Conservation (phyloP, 179 eudicot genomes). For the Patellifolia procumbens region DNA sequence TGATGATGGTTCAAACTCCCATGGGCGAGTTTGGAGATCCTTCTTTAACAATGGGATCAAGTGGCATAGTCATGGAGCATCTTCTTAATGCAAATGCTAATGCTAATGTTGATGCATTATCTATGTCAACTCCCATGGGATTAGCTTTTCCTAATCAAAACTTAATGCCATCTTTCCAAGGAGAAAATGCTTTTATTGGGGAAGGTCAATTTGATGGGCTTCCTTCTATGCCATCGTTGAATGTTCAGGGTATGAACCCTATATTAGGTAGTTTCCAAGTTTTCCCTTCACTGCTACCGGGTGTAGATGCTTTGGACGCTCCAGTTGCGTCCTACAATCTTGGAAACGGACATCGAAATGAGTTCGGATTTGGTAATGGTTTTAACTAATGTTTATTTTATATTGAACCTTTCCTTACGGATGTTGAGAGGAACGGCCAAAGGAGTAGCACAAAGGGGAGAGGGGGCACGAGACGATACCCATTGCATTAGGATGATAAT, state of each 20-base stretch:
- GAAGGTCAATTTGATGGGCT: not conserved
- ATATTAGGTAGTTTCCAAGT: too few species aligned
- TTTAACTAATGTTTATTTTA: not conserved
- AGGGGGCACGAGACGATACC: too few species aligned
- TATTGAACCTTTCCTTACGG: too few species aligned
- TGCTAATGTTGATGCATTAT: not conserved
- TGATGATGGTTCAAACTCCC: conserved; percentile 17
- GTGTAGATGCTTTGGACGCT: not conserved
- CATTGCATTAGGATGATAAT: too few species aligned
- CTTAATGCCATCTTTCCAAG: conserved; percentile 8
- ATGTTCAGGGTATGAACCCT: not conserved
- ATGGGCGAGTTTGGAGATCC: conserved; percentile 6
- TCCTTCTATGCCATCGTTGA: not conserved
- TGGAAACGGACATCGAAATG: conserved; percentile 9
- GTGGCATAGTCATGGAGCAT: conserved; percentile 5
- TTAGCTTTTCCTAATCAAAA: not conserved
- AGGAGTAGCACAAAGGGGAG: too few species aligned
- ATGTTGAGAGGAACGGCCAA: too few species aligned
- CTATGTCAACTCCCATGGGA: not conserved
- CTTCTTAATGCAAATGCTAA: not conserved
- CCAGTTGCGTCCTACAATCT: not conserved
- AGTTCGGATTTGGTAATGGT: conserved; percentile 1
- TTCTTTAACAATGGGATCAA: not conserved
- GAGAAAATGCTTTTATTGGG: not conserved
- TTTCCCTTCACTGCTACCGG: not conserved